phyloP scores from a whole-genome alignment of 352 stramenopile species.

The Phytophthora cryptogea region DNA sequence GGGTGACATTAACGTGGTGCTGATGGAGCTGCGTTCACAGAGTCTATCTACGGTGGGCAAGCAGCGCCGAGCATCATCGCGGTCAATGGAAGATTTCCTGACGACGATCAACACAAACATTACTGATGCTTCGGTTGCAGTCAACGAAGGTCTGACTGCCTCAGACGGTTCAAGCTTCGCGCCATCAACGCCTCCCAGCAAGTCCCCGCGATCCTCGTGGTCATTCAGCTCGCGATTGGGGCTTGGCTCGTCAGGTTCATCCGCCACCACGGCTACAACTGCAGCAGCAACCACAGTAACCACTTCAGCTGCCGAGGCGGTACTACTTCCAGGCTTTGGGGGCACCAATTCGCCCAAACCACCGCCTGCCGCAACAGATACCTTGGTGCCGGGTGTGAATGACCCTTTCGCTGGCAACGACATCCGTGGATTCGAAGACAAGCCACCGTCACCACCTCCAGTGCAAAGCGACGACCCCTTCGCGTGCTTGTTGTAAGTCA shows the following conservation, averaged over 20 bases:
- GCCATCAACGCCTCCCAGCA: slow-evolving; percentile 42
- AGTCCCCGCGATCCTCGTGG: slow-evolving; percentile 41
- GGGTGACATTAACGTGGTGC: slow-evolving; percentile 57
- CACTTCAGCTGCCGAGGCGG: slow-evolving; percentile 8
- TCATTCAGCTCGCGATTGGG: slow-evolving; percentile 40
- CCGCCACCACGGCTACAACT: slow-evolving; percentile 12
- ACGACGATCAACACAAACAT: slow-evolving; percentile 66
- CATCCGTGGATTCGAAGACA: slow-evolving; percentile 56
- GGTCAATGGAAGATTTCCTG: slow-evolving; percentile 74
- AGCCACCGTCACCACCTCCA: slow-evolving; percentile 29
- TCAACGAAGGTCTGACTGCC: slow-evolving; percentile 29
- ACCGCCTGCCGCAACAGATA: slow-evolving; percentile 9
- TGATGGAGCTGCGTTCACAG: slow-evolving; percentile 66
- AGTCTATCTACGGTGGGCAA: slow-evolving; percentile 45
- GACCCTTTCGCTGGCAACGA: slow-evolving; percentile 75
- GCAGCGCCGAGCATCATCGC: slow-evolving; percentile 55
- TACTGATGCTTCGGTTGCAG: slow-evolving; percentile 31
- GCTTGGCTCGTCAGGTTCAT: slow-evolving; percentile 29
- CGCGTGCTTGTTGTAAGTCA: slow-evolving; percentile 56
- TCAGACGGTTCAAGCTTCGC: slow-evolving; percentile 37
- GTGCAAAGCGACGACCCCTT: slow-evolving; percentile 67
- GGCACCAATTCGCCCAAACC: slow-evolving; percentile 12
- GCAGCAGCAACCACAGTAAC: slow-evolving; percentile 14
- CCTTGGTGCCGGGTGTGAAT: slow-evolving; percentile 32
- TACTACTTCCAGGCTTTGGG: slow-evolving; percentile 23